Evolutionary conservation across 345 rosid genomes (phyloP).

Genomic region (Salix udensis): DNA sequence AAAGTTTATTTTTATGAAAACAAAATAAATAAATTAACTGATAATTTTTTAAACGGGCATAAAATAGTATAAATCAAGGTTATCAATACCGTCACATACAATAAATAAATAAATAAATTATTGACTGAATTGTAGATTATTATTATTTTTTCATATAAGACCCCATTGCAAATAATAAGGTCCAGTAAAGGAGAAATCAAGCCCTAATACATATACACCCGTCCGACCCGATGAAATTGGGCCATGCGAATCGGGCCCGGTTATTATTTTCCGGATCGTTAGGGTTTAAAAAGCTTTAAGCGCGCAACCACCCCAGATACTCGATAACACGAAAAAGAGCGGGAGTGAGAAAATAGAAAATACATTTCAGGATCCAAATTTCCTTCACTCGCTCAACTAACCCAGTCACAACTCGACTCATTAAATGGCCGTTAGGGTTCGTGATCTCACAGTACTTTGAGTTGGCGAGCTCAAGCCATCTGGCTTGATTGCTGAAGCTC

Average conservation of each 20-base stretch:
- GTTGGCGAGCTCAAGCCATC: constrained; percentile 94
- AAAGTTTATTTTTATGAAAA: too few species aligned
- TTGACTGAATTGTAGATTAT: too few species aligned
- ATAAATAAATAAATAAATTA: too few species aligned
- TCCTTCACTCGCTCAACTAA: not conserved
- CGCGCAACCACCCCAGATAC: not conserved
- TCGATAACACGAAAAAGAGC: constrained; percentile 9
- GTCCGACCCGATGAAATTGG: not conserved
- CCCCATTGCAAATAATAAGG: too few species aligned
- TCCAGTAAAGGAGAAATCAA: too few species aligned
- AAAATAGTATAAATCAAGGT: too few species aligned
- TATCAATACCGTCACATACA: too few species aligned
- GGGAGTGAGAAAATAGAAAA: constrained; percentile 4
- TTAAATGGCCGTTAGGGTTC: constrained; percentile 58
- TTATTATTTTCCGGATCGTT: not conserved
- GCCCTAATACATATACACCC: too few species aligned
- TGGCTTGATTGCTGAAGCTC: constrained; percentile 80
- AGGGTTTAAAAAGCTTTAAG: not conserved
- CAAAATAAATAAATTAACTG: too few species aligned
- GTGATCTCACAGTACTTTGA: constrained; percentile 69
- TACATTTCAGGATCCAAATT: not conserved
- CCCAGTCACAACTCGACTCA: constrained; percentile 10
- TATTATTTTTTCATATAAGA: too few species aligned
- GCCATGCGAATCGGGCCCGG: not conserved
- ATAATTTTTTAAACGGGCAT: too few species aligned